Percentiles rank a stretch among this genome's conserved stretches.
phyloP scores from a whole-genome alignment of 129 eudicot genomes.

The Arctium lappa region DNA sequence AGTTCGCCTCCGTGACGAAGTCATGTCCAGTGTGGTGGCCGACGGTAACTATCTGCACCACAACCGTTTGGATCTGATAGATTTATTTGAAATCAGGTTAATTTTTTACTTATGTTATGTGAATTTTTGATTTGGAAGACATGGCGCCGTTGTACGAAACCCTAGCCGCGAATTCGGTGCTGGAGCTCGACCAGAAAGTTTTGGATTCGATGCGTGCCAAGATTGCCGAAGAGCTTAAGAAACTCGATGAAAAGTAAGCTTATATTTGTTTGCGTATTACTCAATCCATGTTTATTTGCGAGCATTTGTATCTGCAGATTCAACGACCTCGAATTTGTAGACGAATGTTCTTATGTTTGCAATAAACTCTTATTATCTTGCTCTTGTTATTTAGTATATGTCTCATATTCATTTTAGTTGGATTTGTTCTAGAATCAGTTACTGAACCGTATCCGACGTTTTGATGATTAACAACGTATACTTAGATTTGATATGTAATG shows the following conservation, averaged over 20 bases:
- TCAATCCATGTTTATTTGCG: neutral
- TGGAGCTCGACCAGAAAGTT: slow-evolving; percentile 74
- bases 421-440: neutral
- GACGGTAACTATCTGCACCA: slow-evolving; percentile 42
- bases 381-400: neutral
- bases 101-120: neutral
- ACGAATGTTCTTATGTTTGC: neutral
- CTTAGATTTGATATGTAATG: neutral
- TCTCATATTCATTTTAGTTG: neutral
- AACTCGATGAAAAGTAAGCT: slow-evolving; percentile 83
- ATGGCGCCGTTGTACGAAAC: slow-evolving; percentile 86
- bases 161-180: slow-evolving; percentile 49
- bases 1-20: slow-evolving; percentile 86
- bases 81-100: neutral
- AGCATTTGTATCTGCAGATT: neutral
- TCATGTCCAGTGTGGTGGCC: slow-evolving; percentile 44
- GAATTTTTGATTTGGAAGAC: slow-evolving; percentile 33
- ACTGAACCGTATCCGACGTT: neutral
- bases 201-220: slow-evolving; percentile 67
- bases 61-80: neutral
- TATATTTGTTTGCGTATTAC: neutral
- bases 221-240: slow-evolving; percentile 66
- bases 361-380: neutral
- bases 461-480: neutral
- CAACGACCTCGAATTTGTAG: neutral